Base-by-base conservation (phyloP, 148 eudicot species). In the Pharnaceum exiguum region DNA sequence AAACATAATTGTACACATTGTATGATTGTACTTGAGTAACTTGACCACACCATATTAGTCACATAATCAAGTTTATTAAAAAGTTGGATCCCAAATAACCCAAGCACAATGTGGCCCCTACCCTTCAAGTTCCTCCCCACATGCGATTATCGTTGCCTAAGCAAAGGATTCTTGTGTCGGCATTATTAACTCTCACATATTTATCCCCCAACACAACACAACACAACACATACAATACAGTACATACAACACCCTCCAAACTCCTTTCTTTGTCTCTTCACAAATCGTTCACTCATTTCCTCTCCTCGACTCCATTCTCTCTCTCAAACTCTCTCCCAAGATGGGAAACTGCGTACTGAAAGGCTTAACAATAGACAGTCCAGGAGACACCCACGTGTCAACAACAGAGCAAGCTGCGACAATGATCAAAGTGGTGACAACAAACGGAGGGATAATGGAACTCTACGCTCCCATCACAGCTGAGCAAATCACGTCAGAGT, bases 381-480 rank as follows among this genome's bases (percentile, higher is more conserved):
- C 10, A 18, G 23, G n/a, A 10, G 1, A 25, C 61, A 72, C 13
- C 46, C 60, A 61, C 1, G 17, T 18, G 15, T 29, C 17, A 5
- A 26, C 12, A 4, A 16, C 49, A 3, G 25, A 17, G 4, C 57
- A 39, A n/a, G n/a, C n/a, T n/a, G n/a, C n/a, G 13, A 52, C 18
- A 6, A 76, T 72, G 80, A 72, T 79, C 46, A 75, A 76, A 24
- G 84, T 79, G 2, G 75, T 66, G 2, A 79, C 84, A 7, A 48
- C 73, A 3, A 75, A 59, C 51, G 84, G 84, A 0, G 84, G 84
- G 2, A 67, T 79, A 23, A 79, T 79, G 84, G 84, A 79, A 40
- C 78, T 79, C 2, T 76, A 72, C 51, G 67, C 84, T 3, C 84
- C 84, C 1, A 76, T 79, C 62, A 75, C 80, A 11, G 80, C 75